Evolutionary conservation across 108 stramenopile species (phyloP).

Genomic region (Nitzschia sp.): DNA sequence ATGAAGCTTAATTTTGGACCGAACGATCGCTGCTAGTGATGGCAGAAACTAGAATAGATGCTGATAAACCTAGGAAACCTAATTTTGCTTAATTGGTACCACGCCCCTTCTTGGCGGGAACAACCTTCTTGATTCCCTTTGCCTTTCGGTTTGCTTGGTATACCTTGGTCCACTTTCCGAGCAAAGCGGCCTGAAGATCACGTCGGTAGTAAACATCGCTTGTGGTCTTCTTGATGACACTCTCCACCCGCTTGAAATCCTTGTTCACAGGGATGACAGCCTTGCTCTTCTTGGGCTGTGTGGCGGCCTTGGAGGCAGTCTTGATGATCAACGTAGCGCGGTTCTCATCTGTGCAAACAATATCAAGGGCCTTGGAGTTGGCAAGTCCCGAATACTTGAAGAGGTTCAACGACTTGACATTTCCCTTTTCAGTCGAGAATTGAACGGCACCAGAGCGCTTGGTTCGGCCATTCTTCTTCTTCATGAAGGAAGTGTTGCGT

Average conservation of each 20-base stretch:
- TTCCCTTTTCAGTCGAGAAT: slow-evolving; percentile 89
- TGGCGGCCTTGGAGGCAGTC: slow-evolving; percentile 79
- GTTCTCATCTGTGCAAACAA: slow-evolving; percentile 71
- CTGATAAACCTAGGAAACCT: too few relatives aligned
- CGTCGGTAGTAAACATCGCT: slow-evolving; percentile 87
- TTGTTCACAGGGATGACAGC: slow-evolving; percentile 86
- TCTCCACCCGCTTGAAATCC: slow-evolving; percentile 81
- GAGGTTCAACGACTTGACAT: slow-evolving; percentile 82
- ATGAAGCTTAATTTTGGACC: too few relatives aligned
- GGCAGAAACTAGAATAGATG: too few relatives aligned
- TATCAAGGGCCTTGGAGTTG: slow-evolving; percentile 84
- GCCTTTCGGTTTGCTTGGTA: slow-evolving; percentile 86
- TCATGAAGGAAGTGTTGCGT: slow-evolving; percentile 89
- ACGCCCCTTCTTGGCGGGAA: slow-evolving; percentile 88
- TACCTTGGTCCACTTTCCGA: slow-evolving; percentile 89
- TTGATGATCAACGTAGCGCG: slow-evolving; percentile 78
- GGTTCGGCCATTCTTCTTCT: slow-evolving; percentile 89
- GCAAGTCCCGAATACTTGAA: slow-evolving; percentile 95
- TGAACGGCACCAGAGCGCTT: slow-evolving; percentile 82
- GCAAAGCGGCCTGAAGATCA: slow-evolving; percentile 79
- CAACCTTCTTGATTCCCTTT: slow-evolving; percentile 84
- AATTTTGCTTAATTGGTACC: slow-evolving; percentile 27
- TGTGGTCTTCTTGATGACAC: slow-evolving; percentile 72
- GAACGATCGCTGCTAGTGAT: too few relatives aligned
- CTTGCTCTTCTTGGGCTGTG: slow-evolving; percentile 57